phyloP scores from a whole-genome alignment of 345 rosid species.

The Pugionium cornutum region DNA sequence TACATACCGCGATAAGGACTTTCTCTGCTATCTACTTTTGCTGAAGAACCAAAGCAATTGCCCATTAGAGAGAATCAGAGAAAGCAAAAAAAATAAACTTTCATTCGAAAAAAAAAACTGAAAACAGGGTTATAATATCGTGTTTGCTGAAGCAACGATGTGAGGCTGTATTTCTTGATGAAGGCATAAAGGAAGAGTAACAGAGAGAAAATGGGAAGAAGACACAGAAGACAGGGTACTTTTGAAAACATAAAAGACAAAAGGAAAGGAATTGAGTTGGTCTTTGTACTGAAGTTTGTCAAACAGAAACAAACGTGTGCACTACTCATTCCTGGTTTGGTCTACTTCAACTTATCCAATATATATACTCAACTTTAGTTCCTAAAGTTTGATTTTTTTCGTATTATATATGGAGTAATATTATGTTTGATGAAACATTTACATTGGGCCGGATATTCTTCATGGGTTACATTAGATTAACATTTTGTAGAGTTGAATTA shows the following conservation, averaged over 20 bases:
- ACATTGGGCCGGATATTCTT: not conserved
- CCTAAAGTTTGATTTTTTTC: not conserved
- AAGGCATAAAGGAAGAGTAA: not conserved
- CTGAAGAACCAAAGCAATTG: constrained; percentile 59
- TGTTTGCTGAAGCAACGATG: not conserved
- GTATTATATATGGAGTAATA: not conserved
- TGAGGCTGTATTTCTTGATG: not conserved
- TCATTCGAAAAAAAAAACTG: not conserved
- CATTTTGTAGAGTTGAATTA: not conserved
- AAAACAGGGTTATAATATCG: not conserved
- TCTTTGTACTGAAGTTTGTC: constrained; percentile 22
- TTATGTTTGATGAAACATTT: not conserved
- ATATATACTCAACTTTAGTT: constrained; percentile 1
- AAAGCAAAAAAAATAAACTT: not conserved
- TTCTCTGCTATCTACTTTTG: constrained; percentile 54
- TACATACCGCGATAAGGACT: constrained; percentile 47
- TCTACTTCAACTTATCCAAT: constrained; percentile 14
- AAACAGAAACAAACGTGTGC: constrained; percentile 34
- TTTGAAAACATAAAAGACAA: constrained; percentile 12
- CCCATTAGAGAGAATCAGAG: constrained; percentile 48
- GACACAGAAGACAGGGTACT: constrained; percentile 20
- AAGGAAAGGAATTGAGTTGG: constrained; percentile 12
- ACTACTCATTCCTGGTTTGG: constrained; percentile 19
- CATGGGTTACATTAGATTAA: not conserved
- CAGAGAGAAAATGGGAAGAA: constrained; percentile 23